Evolutionary conservation across 2,329 filamentous ascomycete genomes (phyloP), one percentile per base, ranked within the genome.

Genomic region (Colletotrichum brevisporum): DNA sequence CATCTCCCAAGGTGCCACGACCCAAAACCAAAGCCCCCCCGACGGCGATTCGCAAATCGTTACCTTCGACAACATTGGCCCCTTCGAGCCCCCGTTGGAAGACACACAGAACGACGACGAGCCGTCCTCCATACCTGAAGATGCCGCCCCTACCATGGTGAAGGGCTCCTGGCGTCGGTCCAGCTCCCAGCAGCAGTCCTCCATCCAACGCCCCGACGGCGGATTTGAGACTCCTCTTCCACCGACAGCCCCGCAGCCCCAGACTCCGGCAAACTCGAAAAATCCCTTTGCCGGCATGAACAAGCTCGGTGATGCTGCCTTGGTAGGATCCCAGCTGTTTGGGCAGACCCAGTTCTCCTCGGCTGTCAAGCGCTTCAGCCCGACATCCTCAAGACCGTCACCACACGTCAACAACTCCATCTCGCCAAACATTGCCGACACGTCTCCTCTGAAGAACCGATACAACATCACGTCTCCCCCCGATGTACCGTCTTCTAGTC

Each of bases 361-460:
- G 1, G 86, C 82, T 1, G 74, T 83, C 16, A 87, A 84, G 73
- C 80, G 79, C 26, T 76, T 80, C 53, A 89, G 86, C 67, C 88
- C 88, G 21, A 89, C 87, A 0, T 89, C 86, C 1, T 89, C 87
- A 1, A 81, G 87, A 12, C 88, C 88, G 0, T 90, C 88, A 1
- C 87, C 87, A 0, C 78, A 83, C 50, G 73, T 84, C 12, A 76
- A 80, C 26, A 81, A 85, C 58, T 78, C 80, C 1, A 83, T 85
- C 4, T 87, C 86, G 2, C 81, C 85, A 0, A 84, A 84, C 51
- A 76, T 78, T 2, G 74, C 83, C 79, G 78, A 80, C 70, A 80
- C 79, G 0, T 89, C 87, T 1, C 86, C 87, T 0, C 74, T 88
- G 2, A 88, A 87, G 73, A 80, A 84, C 43, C 82, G 84, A 27